Base-by-base conservation (phyloP, 805 yeast genomes). In the Scheffersomyces ergatensis region DNA sequence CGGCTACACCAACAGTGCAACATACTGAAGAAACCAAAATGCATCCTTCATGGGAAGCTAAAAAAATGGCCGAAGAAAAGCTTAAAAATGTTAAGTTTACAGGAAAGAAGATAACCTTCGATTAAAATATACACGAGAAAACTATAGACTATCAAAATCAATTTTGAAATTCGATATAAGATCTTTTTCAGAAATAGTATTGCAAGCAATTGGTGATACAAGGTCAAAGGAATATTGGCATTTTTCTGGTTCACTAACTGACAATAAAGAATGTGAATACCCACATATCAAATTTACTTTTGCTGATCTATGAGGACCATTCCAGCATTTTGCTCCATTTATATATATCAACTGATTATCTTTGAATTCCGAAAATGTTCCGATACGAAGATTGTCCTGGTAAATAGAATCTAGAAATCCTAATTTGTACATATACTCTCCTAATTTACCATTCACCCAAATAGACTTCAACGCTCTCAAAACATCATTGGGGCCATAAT, bases 11-110 rank as follows among this genome's bases (percentile, higher is more conserved):
- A 5, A 21, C 6, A 7, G 40, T 43, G 11, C 29, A 47, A 18
- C 36, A 18, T 9, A 33, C 42, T 1, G 35, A 45, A 12, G 43
- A 42, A 4, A 65, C 72, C 5, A 47, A 38, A 3, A 42, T 85
- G 48, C 99, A 93, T 77, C 99, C 99, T n/a, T 93, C 99, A 2
- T 93, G 99, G 99, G 83, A 79, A 52, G 99, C 99, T 17, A 87
- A 86, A 68, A 80, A 77, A 67, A 64, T 76, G 47, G 86, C 82
- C 20, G 85, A 86, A 55, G 85, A 84, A 50, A 77, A 79, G 38
- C 59, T 70, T 48, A 77, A 80, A 63, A 77, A 78, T 42, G 82
- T 74, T 36, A 80, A 82, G 58, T 89, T 89, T 57, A 62, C 71
- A 38, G 99, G 99, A 58, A 90, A 89, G 66, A 92, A 90, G 70